Conservation (phyloP, 805 yeast species). For the Candida suzukii region DNA sequence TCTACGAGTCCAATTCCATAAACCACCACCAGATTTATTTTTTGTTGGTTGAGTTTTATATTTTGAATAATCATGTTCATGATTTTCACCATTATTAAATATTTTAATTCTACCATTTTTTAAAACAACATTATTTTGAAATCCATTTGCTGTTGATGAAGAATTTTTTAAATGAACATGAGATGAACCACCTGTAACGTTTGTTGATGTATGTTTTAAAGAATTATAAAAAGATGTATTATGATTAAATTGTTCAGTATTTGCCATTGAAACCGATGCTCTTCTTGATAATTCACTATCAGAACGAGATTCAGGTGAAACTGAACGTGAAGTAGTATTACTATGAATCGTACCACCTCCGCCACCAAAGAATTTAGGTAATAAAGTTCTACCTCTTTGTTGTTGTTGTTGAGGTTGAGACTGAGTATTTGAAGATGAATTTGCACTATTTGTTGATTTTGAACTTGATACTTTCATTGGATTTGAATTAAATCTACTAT, state of each 20-base stretch:
- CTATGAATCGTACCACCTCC: background rate
- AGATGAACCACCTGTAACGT: constrained; percentile 10
- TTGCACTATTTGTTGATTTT: background rate
- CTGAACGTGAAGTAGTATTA: background rate
- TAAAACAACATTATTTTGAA: constrained; percentile 6
- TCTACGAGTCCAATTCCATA: constrained; percentile 23
- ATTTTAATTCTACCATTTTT: constrained; percentile 23
- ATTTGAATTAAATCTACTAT: background rate
- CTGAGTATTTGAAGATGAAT: background rate
- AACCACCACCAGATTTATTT: constrained; percentile 18
- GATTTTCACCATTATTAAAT: constrained; percentile 22
- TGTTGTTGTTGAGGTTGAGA: background rate
- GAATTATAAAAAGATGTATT: constrained; percentile 5
- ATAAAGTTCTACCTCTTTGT: constrained; percentile 13
- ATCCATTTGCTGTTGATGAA: background rate
- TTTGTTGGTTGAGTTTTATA: constrained; percentile 26
- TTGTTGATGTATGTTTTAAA: constrained; percentile 21
- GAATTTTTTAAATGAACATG: too few species aligned
- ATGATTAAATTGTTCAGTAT: constrained; percentile 9
- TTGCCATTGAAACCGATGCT: constrained; percentile 15
- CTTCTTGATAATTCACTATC: constrained; percentile 13
- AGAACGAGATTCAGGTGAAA: constrained; percentile 17
- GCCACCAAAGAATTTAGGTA: constrained; percentile 11
- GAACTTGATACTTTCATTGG: background rate
- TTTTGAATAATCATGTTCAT: constrained; percentile 28